Evolutionary conservation across 2,329 filamentous ascomycete genomes (phyloP).

Genomic region (Cladosporium sphaerospermum): DNA sequence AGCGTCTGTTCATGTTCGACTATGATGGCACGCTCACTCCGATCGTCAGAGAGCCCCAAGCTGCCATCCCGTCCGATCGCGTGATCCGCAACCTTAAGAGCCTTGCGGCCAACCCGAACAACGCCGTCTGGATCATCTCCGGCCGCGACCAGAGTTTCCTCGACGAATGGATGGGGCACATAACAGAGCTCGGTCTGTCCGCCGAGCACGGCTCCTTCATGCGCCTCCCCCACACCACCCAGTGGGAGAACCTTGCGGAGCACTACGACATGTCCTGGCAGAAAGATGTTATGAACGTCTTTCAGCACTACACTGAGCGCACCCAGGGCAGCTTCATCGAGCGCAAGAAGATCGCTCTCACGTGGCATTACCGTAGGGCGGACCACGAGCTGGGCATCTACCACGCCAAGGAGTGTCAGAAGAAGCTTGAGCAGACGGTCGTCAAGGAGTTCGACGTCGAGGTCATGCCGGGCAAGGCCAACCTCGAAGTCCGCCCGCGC

Average conservation of each 20-base stretch:
- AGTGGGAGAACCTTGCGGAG: constrained; percentile 87
- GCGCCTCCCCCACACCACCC: constrained; percentile 64
- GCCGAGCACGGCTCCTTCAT: constrained; percentile 97
- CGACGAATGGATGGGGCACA: constrained; percentile 86
- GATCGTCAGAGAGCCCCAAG: constrained; percentile 85
- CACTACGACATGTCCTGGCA: constrained; percentile 91
- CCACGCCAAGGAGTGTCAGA: constrained; percentile 74
- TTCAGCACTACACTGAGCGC: constrained; percentile 80
- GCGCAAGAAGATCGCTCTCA: constrained; percentile 85
- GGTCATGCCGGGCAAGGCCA: constrained; percentile 95
- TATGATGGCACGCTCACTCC: constrained; percentile 96
- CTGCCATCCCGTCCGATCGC: constrained; percentile 79
- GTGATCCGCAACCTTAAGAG: constrained; percentile 73
- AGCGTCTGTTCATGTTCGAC: constrained; percentile 95
- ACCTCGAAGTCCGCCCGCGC: constrained; percentile 90
- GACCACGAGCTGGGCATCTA: constrained; percentile 78
- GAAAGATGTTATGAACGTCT: constrained; percentile 71
- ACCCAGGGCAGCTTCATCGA: constrained; percentile 93
- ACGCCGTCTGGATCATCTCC: constrained; percentile 97
- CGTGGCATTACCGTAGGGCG: constrained; percentile 93
- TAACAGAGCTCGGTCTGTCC: constrained; percentile 80
- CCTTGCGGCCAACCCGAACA: constrained; percentile 71
- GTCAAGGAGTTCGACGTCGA: constrained; percentile 81
- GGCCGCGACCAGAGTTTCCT: constrained; percentile 90
- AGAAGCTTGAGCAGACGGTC: constrained; percentile 71